Conservation (phyloP, 495 filamentous ascomycete species). For the Tuber magnatum region DNA sequence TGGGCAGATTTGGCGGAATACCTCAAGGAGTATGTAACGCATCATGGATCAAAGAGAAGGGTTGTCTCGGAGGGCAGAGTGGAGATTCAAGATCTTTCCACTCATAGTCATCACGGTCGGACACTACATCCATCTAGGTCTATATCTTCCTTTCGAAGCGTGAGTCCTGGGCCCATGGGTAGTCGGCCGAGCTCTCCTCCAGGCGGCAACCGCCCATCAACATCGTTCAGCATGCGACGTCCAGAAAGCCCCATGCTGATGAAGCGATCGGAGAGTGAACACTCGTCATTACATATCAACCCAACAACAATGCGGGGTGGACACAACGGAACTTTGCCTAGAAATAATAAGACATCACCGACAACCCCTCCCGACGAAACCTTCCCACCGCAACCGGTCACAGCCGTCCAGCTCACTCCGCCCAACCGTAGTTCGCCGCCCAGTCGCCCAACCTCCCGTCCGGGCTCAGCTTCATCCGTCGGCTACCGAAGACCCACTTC, state of each 20-base stretch:
- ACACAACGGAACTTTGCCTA: slow-evolving; percentile 29
- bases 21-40: slow-evolving; percentile 81
- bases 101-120: slow-evolving; percentile 20
- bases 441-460: slow-evolving; percentile 30
- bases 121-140: slow-evolving; percentile 24
- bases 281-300: slow-evolving; percentile 14
- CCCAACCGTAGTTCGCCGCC: slow-evolving; percentile 43
- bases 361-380: slow-evolving; percentile 20
- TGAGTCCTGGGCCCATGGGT: slow-evolving; percentile 26
- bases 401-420: slow-evolving; percentile 24
- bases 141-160: slow-evolving; percentile 24
- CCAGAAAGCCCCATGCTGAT: slow-evolving; percentile 22
- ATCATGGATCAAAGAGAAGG: slow-evolving; percentile 56
- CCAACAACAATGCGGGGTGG: slow-evolving; percentile 34
- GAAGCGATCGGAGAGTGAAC: slow-evolving; percentile 16
- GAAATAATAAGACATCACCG: slow-evolving; percentile 11
- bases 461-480: slow-evolving; percentile 28
- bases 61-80: slow-evolving; percentile 25
- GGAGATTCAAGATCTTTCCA: slow-evolving; percentile 53
- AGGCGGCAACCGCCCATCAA: slow-evolving; percentile 6
- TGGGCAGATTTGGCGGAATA: slow-evolving; percentile 96
- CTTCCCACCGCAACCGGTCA: slow-evolving; percentile 9
- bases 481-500: slow-evolving; percentile 33
- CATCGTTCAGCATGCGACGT: slow-evolving; percentile 16
- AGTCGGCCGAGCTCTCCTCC: slow-evolving; percentile 32